Conservation (phyloP, 805 yeast genomes). For the Candida sphagnicola region DNA sequence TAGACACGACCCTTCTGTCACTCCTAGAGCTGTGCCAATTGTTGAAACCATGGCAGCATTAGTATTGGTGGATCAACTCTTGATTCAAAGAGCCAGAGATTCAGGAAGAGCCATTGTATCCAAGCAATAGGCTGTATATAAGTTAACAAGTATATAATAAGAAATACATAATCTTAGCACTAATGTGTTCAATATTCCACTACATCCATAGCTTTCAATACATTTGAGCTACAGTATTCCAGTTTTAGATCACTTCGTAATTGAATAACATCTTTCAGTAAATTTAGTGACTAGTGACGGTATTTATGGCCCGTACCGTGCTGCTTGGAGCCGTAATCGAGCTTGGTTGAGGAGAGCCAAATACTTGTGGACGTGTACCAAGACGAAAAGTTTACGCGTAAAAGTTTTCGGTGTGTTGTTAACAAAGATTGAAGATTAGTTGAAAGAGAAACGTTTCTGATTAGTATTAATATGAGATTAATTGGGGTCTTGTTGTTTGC, state of each 20-base stretch:
- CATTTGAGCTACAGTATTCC: too few relatives aligned
- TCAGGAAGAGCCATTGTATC: constrained; percentile 10
- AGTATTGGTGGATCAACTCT: constrained; percentile 78
- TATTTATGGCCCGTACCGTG: too few relatives aligned
- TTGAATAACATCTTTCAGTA: too few relatives aligned
- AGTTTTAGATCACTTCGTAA: too few relatives aligned
- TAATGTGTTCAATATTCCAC: too few relatives aligned
- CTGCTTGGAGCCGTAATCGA: neutral
- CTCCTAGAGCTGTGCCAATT: constrained; percentile 97
- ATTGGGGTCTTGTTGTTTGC: constrained; percentile 8
- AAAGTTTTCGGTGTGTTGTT: constrained; percentile 2
- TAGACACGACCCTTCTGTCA: constrained; percentile 97
- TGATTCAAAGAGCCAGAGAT: constrained; percentile 85
- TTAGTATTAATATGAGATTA: neutral
- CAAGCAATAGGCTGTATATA: too few relatives aligned
- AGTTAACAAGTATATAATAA: too few relatives aligned
- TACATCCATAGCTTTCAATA: too few relatives aligned
- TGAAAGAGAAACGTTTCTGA: neutral
- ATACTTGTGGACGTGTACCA: neutral
- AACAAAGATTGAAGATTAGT: neutral
- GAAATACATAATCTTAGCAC: too few relatives aligned
- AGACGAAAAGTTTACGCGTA: constrained; percentile 3
- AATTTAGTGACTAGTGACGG: too few relatives aligned
- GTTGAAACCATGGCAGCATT: constrained; percentile 99
- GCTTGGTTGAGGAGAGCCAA: too few relatives aligned